These are phyloP conservation scores for Miscanthus sacchariflorus DNA, from an alignment of 202 grass and related monocot species.

Conservation along the genomic window DNA sequence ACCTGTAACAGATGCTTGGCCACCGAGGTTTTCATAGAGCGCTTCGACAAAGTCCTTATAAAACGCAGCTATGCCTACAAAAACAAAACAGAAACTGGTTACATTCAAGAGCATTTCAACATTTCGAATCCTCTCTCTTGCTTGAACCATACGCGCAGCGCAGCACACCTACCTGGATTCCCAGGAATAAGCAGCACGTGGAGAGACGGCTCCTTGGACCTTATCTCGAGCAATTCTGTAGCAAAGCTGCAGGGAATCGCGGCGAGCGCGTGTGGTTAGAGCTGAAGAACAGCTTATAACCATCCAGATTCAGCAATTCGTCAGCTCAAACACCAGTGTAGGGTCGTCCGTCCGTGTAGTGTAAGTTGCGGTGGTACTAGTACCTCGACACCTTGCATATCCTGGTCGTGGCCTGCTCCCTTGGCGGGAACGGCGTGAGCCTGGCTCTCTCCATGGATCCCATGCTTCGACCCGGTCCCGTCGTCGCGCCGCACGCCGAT, in stretches of 20 bases:
- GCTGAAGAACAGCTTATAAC: background rate
- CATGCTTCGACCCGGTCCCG: background rate
- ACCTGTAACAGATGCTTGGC: slow-evolving; percentile 81
- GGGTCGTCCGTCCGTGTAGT: background rate
- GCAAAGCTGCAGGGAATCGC: slow-evolving; percentile 56
- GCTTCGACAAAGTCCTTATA: slow-evolving; percentile 81
- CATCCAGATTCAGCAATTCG: background rate
- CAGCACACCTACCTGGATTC: slow-evolving; percentile 65
- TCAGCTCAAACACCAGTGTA: background rate
- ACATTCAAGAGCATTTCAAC: background rate
- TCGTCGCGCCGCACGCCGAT: slow-evolving; percentile 16
- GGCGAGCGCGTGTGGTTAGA: background rate
- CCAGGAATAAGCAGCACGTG: slow-evolving; percentile 81
- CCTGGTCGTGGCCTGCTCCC: slow-evolving; percentile 48
- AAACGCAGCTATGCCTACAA: slow-evolving; percentile 73
- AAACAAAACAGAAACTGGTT: background rate
- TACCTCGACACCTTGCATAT: slow-evolving; percentile 75
- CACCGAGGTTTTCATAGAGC: slow-evolving; percentile 68
- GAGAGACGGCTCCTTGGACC: slow-evolving; percentile 63
- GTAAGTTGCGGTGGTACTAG: background rate
- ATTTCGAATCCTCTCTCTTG: background rate
- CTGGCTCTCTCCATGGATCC: slow-evolving; percentile 63
- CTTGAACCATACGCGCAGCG: background rate
- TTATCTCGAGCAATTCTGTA: slow-evolving; percentile 79
- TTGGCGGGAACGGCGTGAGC: slow-evolving; percentile 28